phyloP scores from a whole-genome alignment of 1,284 basidiomycete genomes.

The Clitocybe nebularis region DNA sequence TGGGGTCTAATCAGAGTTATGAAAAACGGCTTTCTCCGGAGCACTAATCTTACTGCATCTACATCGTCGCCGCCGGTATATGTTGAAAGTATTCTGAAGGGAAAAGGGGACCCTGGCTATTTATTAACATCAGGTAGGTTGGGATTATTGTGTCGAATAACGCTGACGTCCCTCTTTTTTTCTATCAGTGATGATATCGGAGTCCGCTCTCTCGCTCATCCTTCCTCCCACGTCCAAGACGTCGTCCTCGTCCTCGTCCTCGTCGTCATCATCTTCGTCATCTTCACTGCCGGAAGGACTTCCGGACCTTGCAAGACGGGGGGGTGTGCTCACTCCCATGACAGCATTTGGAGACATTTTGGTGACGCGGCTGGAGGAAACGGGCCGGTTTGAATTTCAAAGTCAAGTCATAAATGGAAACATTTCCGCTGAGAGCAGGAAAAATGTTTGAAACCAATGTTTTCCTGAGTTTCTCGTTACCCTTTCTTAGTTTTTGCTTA shows the following conservation, averaged over 20 bases:
- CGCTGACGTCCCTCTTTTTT: not conserved
- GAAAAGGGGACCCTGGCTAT: slow-evolving; percentile 82
- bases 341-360: slow-evolving; percentile 73
- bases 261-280: not conserved
- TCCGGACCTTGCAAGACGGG: slow-evolving; percentile 49
- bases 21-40: slow-evolving; percentile 51
- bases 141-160: not conserved
- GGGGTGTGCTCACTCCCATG: slow-evolving; percentile 78
- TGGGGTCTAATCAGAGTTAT: too few relatives aligned
- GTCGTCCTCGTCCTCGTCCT: not conserved
- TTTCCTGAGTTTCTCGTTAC: not conserved
- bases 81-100: slow-evolving; percentile 57
- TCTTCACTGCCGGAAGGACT: slow-evolving; percentile 15
- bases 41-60: slow-evolving; percentile 41
- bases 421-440: slow-evolving; percentile 12
- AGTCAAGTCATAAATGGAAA: slow-evolving; percentile 35
- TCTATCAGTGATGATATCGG: slow-evolving; percentile 65
- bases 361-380: slow-evolving; percentile 57
- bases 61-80: slow-evolving; percentile 41
- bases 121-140: slow-evolving; percentile 59
- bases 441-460: slow-evolving; percentile 8
- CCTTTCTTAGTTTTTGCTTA: not conserved
- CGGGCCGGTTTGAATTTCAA: slow-evolving; percentile 52
- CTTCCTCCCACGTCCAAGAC: slow-evolving; percentile 36
- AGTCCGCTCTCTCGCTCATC: slow-evolving; percentile 69